A percentile compares a stretch with the other conserved stretches of the same genome.
phyloP scores from a whole-genome alignment of 345 rosid genomes.

The Sisymbrium irio region DNA sequence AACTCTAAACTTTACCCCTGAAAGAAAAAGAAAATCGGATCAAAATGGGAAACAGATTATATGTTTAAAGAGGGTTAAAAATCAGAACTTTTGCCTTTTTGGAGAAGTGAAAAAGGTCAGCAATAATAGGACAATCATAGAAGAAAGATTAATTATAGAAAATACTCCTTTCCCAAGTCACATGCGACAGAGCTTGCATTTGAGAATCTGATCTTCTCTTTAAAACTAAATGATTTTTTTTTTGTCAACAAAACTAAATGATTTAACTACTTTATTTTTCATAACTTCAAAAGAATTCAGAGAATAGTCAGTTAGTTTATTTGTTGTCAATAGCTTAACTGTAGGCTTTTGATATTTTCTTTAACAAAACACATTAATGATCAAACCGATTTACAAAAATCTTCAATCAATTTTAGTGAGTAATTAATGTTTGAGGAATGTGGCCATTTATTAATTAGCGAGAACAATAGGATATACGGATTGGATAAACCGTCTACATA shows the following conservation, averaged over 20 bases:
- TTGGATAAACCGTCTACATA: no score
- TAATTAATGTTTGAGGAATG: no score
- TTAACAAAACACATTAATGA: no score
- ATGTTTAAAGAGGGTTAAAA: background rate
- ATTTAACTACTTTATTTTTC: background rate
- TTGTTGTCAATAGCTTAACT: no score
- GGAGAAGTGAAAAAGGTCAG: background rate
- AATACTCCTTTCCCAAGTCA: constrained; percentile 4
- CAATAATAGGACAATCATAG: constrained; percentile 29
- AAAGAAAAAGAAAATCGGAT: background rate
- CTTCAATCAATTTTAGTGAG: no score
- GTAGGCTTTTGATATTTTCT: no score
- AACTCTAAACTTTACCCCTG: background rate
- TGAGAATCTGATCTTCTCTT: constrained; percentile 9
- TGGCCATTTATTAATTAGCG: no score
- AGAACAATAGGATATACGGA: no score
- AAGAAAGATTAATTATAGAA: background rate
- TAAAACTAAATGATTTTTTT: no score
- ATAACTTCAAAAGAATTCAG: background rate
- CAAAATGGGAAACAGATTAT: background rate
- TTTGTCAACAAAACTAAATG: no score
- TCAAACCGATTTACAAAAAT: background rate
- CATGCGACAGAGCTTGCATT: constrained; percentile 2
- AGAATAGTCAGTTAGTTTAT: background rate
- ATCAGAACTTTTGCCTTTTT: background rate